These are phyloP conservation scores for Cyclotella distinguenda DNA, from an alignment of 108 stramenopile species.

Conservation along the genomic window DNA sequence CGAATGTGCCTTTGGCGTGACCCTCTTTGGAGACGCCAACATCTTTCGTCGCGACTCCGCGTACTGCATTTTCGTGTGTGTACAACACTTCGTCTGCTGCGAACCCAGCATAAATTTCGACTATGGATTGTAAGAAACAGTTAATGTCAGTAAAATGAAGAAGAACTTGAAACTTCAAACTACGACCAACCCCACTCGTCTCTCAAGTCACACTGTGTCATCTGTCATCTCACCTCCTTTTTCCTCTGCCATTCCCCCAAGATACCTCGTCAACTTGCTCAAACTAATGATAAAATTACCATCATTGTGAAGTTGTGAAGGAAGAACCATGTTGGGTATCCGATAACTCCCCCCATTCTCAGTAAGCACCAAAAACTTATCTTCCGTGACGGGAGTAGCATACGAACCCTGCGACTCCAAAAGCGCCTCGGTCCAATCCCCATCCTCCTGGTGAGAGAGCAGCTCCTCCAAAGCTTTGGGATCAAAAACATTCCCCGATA, in stretches of 20 bases:
- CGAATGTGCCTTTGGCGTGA: constrained; percentile 87
- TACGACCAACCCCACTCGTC: too few relatives aligned
- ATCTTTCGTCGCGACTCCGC: constrained; percentile 96
- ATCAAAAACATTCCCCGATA: constrained; percentile 99
- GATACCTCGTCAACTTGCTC: constrained; percentile 90
- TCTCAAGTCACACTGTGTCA: background rate
- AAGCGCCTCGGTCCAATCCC: constrained; percentile 71
- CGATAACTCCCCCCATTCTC: constrained; percentile 56
- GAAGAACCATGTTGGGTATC: constrained; percentile 81
- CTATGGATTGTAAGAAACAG: too few relatives aligned
- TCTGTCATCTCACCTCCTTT: constrained; percentile 49
- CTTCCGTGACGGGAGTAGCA: constrained; percentile 87
- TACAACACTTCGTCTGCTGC: constrained; percentile 94
- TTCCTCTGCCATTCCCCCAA: constrained; percentile 94
- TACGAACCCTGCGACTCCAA: constrained; percentile 55
- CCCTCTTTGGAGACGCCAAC: constrained; percentile 96
- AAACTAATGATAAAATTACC: constrained; percentile 97
- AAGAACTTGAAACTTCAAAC: too few relatives aligned
- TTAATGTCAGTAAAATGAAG: too few relatives aligned
- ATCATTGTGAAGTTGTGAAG: constrained; percentile 91
- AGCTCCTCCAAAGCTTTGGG: constrained; percentile 95
- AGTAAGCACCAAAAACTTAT: constrained; percentile 83
- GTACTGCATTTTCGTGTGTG: constrained; percentile 54
- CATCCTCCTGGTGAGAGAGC: constrained; percentile 76
- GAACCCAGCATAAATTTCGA: constrained; percentile 98